Percentiles rank a stretch among this genome's conserved stretches.
Evolutionary conservation across 257 asterid genomes (phyloP).

Genomic region (Solanum paucissectum): DNA sequence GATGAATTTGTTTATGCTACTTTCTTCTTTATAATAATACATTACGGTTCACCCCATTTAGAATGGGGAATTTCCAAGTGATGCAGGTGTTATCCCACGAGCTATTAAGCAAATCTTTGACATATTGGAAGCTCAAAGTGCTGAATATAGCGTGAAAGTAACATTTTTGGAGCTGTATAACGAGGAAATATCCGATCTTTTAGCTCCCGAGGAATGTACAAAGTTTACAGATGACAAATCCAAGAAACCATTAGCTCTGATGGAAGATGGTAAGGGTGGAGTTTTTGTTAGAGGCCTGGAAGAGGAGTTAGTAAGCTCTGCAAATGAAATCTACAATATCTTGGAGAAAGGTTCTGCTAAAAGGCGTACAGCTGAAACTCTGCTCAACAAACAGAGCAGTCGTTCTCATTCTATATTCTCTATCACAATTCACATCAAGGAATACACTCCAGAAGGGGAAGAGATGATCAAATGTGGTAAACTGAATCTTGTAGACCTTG

Average conservation of each 20-base stretch:
- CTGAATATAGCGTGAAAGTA: slow-evolving; percentile 94
- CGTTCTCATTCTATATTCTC: slow-evolving; percentile 97
- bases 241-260: slow-evolving; percentile 89
- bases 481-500: slow-evolving; percentile 94
- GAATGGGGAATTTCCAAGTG: slow-evolving; percentile 97
- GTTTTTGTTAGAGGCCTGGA: slow-evolving; percentile 93
- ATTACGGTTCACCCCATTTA: slow-evolving; percentile 21
- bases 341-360: slow-evolving; percentile 97
- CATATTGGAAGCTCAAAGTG: slow-evolving; percentile 79
- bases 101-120: slow-evolving; percentile 93
- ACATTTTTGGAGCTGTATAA: slow-evolving; percentile 88
- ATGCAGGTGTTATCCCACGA: slow-evolving; percentile 98
- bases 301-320: slow-evolving; percentile 92
- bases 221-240: slow-evolving; percentile 78
- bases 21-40: background rate
- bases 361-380: slow-evolving; percentile 95
- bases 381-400: slow-evolving; percentile 97
- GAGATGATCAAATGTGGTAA: slow-evolving; percentile 97
- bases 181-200: slow-evolving; percentile 91
- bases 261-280: slow-evolving; percentile 99
- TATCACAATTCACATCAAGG: slow-evolving; percentile 93
- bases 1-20: background rate
- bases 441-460: slow-evolving; percentile 96
- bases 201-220: slow-evolving; percentile 76
- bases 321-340: slow-evolving; percentile 83